These are phyloP conservation scores for Manihot esculenta DNA, from an alignment of 441 rosid genomes.

Conservation along the genomic window DNA sequence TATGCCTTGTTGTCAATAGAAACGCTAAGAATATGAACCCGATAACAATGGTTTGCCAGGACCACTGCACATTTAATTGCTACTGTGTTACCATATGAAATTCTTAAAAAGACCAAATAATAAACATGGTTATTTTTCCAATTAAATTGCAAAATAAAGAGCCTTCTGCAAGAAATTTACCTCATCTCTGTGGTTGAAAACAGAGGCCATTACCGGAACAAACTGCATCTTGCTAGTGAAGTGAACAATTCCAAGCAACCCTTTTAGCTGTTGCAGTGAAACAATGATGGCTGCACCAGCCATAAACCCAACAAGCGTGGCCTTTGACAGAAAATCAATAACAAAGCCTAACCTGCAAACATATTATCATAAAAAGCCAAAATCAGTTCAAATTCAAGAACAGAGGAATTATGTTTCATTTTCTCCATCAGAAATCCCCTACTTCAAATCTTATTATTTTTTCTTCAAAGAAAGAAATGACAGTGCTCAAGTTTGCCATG, in stretches of 20 bases:
- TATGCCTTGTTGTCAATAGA: conserved; percentile 73
- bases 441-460: neutral
- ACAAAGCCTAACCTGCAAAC: conserved; percentile 80
- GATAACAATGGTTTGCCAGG: conserved; percentile 80
- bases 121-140: neutral
- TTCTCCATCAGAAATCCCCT: too few species aligned
- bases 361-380: neutral
- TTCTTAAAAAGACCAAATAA: neutral
- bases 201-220: conserved; percentile 79
- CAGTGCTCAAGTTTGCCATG: neutral
- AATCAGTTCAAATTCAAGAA: neutral
- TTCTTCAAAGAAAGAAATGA: neutral
- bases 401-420: neutral
- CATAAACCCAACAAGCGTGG: conserved; percentile 92
- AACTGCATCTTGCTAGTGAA: conserved; percentile 88
- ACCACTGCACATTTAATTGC: conserved; percentile 67
- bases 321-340: conserved; percentile 93
- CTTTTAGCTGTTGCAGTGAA: conserved; percentile 93
- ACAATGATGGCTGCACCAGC: conserved; percentile 98
- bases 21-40: conserved; percentile 73
- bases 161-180: conserved; percentile 34
- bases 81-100: conserved; percentile 1
- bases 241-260: conserved; percentile 91
- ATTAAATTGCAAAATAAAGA: neutral
- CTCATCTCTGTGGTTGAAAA: conserved; percentile 63